Evolutionary conservation across 495 filamentous ascomycete species (phyloP), one percentile per base, ranked within the genome.

Genomic region (Podospora sp.): DNA sequence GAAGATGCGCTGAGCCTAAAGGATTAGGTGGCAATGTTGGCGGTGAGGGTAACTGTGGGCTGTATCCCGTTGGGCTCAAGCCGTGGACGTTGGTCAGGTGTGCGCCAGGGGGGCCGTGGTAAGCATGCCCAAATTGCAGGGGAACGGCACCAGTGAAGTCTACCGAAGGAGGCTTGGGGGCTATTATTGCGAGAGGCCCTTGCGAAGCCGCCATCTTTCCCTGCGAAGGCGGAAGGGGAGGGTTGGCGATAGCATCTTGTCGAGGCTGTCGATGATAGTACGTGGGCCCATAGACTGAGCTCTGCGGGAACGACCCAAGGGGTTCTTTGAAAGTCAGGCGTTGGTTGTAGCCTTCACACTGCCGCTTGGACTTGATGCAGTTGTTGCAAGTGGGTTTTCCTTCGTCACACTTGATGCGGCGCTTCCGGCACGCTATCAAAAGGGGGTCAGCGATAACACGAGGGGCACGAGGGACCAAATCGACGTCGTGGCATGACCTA

Each of bases 351-450:
- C 95, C 95, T 78, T 98, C 94, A 76, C 95, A 99, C 50, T 89
- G 83, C 12, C 95, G 88, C 76, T 95, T 97, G 12, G 94, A 97
- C 74, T 97, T 97, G 77, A 94, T 87, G 80, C 95, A 99, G 75
- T 98, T 84, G 67, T 84, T 87, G 80, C 95, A 98, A 18, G 87
- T 93, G 57, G 94, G 95, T 64, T 92, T 91, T 75, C 95, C 93
- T 75, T 98, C 95, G 60, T 94, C 95, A 76, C 95, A 99, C 79
- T 99, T 99, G 76, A 99, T 98, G 58, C 95, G 91, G 21, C 95
- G 88, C 78, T 90, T 93, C 60, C 95, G 90, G 82, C 95, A 99
- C 60, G 95, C 92, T 96, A 22, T 66, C 66, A 27, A 14, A 57
- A 24, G 50, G 46, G 67, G 46, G 67, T 76, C 46, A 77, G 73